Evolutionary conservation across 1,139 yeast genomes (phyloP).

Genomic region (Barnettozyma hawaiiensis): DNA sequence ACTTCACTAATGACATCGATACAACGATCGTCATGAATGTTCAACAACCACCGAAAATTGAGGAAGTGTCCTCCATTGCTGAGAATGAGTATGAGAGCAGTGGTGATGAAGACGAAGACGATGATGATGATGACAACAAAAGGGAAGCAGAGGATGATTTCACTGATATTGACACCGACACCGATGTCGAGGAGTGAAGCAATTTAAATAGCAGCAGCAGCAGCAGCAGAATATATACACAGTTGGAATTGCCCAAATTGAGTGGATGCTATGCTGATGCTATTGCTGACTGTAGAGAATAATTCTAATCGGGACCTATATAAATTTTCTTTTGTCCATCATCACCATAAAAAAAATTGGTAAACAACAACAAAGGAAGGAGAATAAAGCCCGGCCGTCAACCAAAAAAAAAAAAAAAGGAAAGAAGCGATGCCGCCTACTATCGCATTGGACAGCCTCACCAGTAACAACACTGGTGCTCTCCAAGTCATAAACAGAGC

Average conservation of each 20-base stretch:
- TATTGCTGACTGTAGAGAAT: too few relatives aligned
- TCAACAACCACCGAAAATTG: conserved; percentile 40
- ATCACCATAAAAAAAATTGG: not conserved
- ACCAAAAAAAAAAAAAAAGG: too few relatives aligned
- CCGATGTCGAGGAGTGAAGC: conserved; percentile 26
- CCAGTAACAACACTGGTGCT: conserved; percentile 49
- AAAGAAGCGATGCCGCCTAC: conserved; percentile 5
- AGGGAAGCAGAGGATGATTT: conserved; percentile 31
- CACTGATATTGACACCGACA: conserved; percentile 40
- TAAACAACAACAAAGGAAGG: not conserved
- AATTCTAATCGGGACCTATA: too few relatives aligned
- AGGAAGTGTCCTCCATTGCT: conserved; percentile 44
- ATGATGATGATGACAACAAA: conserved; percentile 31
- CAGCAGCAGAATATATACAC: conserved; percentile 3
- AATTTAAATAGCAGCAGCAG: too few relatives aligned
- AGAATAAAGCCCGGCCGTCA: too few relatives aligned
- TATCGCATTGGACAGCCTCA: conserved; percentile 50
- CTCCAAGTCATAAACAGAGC: conserved; percentile 45
- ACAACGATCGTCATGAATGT: conserved; percentile 61
- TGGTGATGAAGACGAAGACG: conserved; percentile 26
- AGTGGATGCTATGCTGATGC: too few relatives aligned
- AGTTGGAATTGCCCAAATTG: too few relatives aligned
- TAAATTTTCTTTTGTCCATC: too few relatives aligned
- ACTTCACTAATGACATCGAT: conserved; percentile 69
- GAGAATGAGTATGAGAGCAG: conserved; percentile 47